phyloP scores from a whole-genome alignment of 768 basidiomycete genomes.

The Candolleomyces efflorescens region DNA sequence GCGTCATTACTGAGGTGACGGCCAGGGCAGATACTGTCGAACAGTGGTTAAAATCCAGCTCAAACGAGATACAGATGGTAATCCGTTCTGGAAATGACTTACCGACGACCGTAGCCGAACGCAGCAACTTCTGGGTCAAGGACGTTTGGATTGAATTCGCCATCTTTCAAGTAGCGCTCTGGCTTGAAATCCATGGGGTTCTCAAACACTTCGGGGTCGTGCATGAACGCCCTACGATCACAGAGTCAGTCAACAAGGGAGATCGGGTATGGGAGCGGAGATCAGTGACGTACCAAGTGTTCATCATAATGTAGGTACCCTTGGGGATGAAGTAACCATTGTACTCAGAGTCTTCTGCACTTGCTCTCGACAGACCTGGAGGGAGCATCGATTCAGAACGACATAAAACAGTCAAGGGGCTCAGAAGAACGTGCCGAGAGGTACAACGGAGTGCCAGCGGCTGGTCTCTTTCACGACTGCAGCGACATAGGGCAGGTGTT shows the following conservation, averaged over 20 bases:
- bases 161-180: slow-evolving; percentile 3
- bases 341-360: slow-evolving; percentile 26
- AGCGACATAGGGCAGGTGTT: slow-evolving; percentile 16
- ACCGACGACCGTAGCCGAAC: slow-evolving; percentile 9
- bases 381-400: neutral
- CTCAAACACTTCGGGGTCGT: slow-evolving; percentile 1
- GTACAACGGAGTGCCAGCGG: slow-evolving; percentile 11
- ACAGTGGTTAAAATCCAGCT: neutral
- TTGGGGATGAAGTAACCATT: slow-evolving; percentile 33
- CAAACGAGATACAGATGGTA: neutral
- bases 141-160: neutral
- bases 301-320: slow-evolving; percentile 22
- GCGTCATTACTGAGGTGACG: slow-evolving; percentile 11
- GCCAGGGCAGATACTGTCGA: slow-evolving; percentile 12
- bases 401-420: neutral
- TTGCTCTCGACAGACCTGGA: slow-evolving; percentile 14
- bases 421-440: slow-evolving; percentile 6
- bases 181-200: slow-evolving; percentile 3
- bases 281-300: slow-evolving; percentile 14
- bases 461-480: slow-evolving; percentile 19
- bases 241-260: neutral
- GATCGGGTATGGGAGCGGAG: neutral
- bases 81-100: neutral
- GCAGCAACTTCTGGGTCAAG: neutral
- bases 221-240: neutral